phyloP scores from a whole-genome alignment of 768 basidiomycete species.

The Phallus indusiatus region DNA sequence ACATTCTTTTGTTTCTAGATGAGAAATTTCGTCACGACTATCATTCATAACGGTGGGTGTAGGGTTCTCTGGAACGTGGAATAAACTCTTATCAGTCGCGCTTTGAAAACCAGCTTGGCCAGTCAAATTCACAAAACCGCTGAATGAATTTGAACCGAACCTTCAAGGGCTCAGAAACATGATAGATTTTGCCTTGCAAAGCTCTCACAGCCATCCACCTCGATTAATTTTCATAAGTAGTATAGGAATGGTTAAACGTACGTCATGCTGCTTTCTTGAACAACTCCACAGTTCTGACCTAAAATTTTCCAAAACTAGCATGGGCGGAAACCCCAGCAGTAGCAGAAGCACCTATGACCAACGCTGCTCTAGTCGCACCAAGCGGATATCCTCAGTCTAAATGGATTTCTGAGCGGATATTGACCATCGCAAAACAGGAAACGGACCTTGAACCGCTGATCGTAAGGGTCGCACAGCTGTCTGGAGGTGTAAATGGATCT shows the following conservation, averaged over 20 bases:
- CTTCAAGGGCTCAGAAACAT: constrained; percentile 24
- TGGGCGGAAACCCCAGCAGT: constrained; percentile 4
- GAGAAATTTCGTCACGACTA: constrained; percentile 1
- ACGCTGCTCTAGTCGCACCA: constrained; percentile 19
- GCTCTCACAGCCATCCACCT: constrained; percentile 6
- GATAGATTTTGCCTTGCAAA: constrained; percentile 22
- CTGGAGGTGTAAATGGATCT: constrained; percentile 12
- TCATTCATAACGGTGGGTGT: constrained; percentile 11
- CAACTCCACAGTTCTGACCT: too few species aligned
- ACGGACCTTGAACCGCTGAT: constrained; percentile 18
- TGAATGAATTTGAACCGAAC: constrained; percentile 22
- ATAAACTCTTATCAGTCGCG: background rate
- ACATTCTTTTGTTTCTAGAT: background rate
- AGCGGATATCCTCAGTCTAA: constrained; percentile 9
- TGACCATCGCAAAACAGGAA: constrained; percentile 8
- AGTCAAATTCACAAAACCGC: constrained; percentile 28
- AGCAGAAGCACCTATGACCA: constrained; percentile 8
- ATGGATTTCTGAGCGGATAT: constrained; percentile 14
- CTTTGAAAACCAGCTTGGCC: constrained; percentile 23
- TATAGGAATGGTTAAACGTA: constrained; percentile 8
- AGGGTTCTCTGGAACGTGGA: background rate
- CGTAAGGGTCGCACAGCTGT: constrained; percentile 13
- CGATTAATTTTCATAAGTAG: constrained; percentile 11
- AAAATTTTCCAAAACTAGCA: constrained; percentile 10
- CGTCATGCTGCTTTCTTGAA: background rate